Conservation (phyloP, 768 basidiomycete genomes). For the Russula sp. region DNA sequence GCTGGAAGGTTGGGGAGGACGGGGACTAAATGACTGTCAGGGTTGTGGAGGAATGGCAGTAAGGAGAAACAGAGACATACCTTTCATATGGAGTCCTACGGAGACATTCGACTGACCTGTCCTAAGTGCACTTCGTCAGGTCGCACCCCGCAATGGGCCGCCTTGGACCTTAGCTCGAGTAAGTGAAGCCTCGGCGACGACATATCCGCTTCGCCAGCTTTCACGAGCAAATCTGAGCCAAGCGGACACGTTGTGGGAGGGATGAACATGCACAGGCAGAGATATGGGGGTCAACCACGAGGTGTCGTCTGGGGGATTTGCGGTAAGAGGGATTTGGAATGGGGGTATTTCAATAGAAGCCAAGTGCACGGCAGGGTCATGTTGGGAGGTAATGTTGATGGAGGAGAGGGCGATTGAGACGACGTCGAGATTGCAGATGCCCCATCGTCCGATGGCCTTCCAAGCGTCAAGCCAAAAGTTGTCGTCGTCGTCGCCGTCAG, state of each 20-base stretch:
- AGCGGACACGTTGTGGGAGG: conserved; percentile 10
- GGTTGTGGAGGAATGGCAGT: conserved; percentile 7
- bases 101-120: too few species aligned
- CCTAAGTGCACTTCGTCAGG: conserved; percentile 13
- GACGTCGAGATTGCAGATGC: conserved; percentile 48
- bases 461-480: conserved; percentile 43
- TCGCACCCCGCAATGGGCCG: not conserved
- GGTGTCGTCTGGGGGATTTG: conserved; percentile 11
- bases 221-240: conserved; percentile 21
- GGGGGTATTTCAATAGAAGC: conserved; percentile 43
- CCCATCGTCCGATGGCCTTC: conserved; percentile 66
- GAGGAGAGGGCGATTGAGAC: conserved; percentile 52
- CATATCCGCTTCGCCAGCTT: conserved; percentile 16
- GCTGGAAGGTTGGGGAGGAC: conserved; percentile 58
- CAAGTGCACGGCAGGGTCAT: conserved; percentile 38
- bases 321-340: conserved; percentile 42
- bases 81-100: not conserved
- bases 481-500: conserved; percentile 36
- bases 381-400: conserved; percentile 43
- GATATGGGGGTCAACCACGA: conserved; percentile 21
- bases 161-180: conserved; percentile 4
- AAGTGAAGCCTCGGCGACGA: conserved; percentile 2
- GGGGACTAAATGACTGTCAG: conserved; percentile 43
- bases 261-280: conserved; percentile 13
- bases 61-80: too few species aligned